These are phyloP conservation scores for Amylocarpus encephaloides DNA, from an alignment of 2,329 filamentous ascomycete genomes.

Conservation along the genomic window DNA sequence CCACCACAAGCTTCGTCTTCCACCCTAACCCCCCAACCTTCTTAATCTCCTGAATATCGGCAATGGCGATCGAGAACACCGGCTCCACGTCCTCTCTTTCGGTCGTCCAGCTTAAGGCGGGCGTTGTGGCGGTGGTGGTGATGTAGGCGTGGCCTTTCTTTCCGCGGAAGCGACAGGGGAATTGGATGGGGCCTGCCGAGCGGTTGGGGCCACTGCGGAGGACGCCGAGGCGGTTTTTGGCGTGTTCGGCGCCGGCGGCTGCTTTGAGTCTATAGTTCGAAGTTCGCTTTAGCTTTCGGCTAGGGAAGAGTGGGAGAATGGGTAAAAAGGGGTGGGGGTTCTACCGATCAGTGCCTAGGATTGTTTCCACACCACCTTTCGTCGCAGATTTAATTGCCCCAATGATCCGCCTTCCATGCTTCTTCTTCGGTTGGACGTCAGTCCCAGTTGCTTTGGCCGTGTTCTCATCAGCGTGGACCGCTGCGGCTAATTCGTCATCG, in stretches of 20 bases:
- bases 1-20: constrained; percentile 77
- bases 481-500: constrained; percentile 25
- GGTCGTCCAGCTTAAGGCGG: constrained; percentile 48
- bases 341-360: constrained; percentile 59
- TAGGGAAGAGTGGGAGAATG: too few species aligned
- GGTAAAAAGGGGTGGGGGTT: too few species aligned
- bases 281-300: too few species aligned
- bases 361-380: constrained; percentile 66
- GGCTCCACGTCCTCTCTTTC: constrained; percentile 44
- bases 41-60: constrained; percentile 49
- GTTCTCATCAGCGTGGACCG: constrained; percentile 38
- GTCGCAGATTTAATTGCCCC: constrained; percentile 60
- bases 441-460: constrained; percentile 16
- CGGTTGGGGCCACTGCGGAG: constrained; percentile 43
- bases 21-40: constrained; percentile 78
- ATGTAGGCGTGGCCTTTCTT: constrained; percentile 69
- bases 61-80: constrained; percentile 63
- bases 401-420: constrained; percentile 35
- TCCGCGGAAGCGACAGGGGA: constrained; percentile 64
- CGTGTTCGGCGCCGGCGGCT: constrained; percentile 50
- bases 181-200: constrained; percentile 65
- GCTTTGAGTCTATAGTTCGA: constrained; percentile 37
- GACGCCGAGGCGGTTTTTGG: constrained; percentile 66
- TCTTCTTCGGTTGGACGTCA: constrained; percentile 21
- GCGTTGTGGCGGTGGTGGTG: constrained; percentile 48